phyloP scores from a whole-genome alignment of 2,329 filamentous ascomycete species.

The Lecanicillium sp. region DNA sequence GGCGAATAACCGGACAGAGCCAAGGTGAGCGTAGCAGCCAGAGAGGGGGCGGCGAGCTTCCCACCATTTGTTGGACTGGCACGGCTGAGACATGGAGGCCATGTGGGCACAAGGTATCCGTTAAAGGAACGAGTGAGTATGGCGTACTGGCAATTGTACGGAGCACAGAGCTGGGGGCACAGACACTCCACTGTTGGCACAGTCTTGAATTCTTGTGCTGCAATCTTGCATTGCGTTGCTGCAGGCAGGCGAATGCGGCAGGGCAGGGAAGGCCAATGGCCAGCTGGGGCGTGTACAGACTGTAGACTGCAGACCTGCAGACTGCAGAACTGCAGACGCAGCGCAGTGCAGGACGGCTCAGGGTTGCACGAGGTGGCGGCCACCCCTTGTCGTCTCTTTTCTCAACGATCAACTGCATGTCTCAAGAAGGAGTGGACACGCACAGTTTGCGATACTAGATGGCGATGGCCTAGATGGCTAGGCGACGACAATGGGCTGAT shows the following conservation, averaged over 20 bases:
- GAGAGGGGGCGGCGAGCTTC: neutral
- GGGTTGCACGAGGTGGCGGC: no score
- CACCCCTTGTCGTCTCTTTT: slow-evolving; percentile 3
- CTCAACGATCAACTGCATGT: slow-evolving; percentile 6
- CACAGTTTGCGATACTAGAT: neutral
- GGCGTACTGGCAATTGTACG: no score
- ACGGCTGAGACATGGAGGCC: slow-evolving; percentile 1
- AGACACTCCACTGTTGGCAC: neutral
- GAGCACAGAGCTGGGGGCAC: no score
- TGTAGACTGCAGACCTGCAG: no score
- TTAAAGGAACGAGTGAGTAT: no score
- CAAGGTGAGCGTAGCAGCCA: neutral
- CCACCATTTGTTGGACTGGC: neutral
- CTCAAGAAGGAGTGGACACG: neutral
- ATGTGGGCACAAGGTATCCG: slow-evolving; percentile 5
- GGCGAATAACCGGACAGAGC: no score
- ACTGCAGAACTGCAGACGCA: no score
- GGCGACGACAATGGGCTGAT: slow-evolving; percentile 2
- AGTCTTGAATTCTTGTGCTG: neutral
- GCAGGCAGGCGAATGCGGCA: neutral
- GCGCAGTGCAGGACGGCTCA: no score
- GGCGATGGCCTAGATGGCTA: neutral
- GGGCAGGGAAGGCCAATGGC: neutral
- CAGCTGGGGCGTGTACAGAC: neutral
- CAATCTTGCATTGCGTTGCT: neutral